These are phyloP conservation scores for Penicillium sp. DNA, from an alignment of 2,329 filamentous ascomycete species.

Conservation along the genomic window DNA sequence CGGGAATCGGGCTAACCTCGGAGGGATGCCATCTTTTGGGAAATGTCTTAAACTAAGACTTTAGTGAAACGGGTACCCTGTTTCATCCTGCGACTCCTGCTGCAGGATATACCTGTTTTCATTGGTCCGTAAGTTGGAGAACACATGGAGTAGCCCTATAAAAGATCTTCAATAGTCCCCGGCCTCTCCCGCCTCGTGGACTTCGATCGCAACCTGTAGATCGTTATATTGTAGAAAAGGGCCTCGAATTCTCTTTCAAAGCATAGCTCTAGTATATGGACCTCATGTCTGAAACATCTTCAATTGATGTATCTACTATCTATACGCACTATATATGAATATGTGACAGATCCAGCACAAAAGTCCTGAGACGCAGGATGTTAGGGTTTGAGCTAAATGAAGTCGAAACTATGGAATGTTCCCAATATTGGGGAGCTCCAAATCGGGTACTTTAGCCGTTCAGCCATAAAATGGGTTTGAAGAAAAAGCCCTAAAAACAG, in stretches of 20 bases:
- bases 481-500: not conserved
- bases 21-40: not conserved
- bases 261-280: not conserved
- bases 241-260: not conserved
- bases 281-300: not conserved
- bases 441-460: not conserved
- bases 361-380: not conserved
- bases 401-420: not conserved
- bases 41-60: not conserved
- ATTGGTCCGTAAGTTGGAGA: not conserved
- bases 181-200: not conserved
- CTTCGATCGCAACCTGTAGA: not conserved
- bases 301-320: not conserved
- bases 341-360: not conserved
- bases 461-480: not conserved
- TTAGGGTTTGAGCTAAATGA: not conserved
- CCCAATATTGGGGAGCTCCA: not conserved
- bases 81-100: not conserved
- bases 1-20: not conserved
- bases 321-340: not conserved
- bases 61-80: conserved; percentile 1
- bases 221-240: not conserved
- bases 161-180: not conserved
- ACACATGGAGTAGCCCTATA: not conserved
- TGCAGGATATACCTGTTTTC: not conserved